Conservation (phyloP, 495 filamentous ascomycete genomes). For the Lentithecium fluviatile region DNA sequence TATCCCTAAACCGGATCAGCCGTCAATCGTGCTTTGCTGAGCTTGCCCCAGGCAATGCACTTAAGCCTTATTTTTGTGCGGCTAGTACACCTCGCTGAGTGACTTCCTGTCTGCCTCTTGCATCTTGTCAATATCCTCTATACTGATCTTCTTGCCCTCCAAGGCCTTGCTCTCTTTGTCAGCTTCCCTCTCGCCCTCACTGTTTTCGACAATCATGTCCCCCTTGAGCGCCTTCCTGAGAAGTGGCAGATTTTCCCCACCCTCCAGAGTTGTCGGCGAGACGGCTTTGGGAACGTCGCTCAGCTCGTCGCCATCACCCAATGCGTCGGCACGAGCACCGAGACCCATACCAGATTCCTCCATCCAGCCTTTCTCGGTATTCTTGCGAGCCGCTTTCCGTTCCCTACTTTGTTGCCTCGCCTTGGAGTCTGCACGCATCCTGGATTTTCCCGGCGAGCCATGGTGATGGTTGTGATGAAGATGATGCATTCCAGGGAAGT, state of each 20-base stretch:
- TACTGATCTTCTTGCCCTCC: slow-evolving; percentile 13
- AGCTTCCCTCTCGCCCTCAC: slow-evolving; percentile 17
- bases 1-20: not conserved
- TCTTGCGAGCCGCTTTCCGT: slow-evolving; percentile 31
- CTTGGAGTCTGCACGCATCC: slow-evolving; percentile 22
- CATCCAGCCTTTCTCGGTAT: slow-evolving; percentile 40
- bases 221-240: slow-evolving; percentile 33
- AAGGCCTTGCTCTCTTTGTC: not conserved
- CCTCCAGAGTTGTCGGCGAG: slow-evolving; percentile 2
- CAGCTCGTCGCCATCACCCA: slow-evolving; percentile 38
- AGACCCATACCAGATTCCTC: slow-evolving; percentile 44
- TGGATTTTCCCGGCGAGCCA: slow-evolving; percentile 8
- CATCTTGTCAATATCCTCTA: slow-evolving; percentile 27
- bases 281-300: slow-evolving; percentile 23
- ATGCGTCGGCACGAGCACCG: slow-evolving; percentile 42
- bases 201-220: slow-evolving; percentile 32
- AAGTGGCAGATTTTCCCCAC: slow-evolving; percentile 20
- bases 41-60: not conserved
- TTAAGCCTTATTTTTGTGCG: not conserved
- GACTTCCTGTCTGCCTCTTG: slow-evolving; percentile 25
- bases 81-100: slow-evolving; percentile 32
- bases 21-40: not conserved
- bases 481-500: slow-evolving; percentile 31
- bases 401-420: slow-evolving; percentile 24
- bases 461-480: slow-evolving; percentile 7